A percentile compares a stretch with the other conserved stretches of the same genome.
These are phyloP conservation scores for Madurella mycetomatis DNA, from an alignment of 2,329 filamentous ascomycete species.

Conservation along the genomic window DNA sequence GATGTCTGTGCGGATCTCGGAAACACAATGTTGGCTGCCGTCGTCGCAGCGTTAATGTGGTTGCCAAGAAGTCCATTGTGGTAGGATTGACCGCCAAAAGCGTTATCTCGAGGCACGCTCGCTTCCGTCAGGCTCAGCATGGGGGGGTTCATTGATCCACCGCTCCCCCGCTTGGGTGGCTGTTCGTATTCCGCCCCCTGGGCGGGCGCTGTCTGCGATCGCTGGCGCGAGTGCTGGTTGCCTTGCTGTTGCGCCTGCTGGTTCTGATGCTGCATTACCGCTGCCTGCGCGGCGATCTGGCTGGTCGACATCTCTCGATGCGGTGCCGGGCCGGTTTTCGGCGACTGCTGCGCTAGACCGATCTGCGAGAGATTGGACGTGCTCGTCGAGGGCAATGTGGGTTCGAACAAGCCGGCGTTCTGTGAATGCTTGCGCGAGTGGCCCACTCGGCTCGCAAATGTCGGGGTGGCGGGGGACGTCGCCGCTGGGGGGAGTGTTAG, in stretches of 20 bases:
- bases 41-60: constrained; percentile 61
- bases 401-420: constrained; percentile 72
- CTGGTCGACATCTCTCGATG: constrained; percentile 54
- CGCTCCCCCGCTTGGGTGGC: constrained; percentile 39
- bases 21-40: constrained; percentile 70
- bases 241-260: constrained; percentile 50
- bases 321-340: constrained; percentile 30
- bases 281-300: constrained; percentile 75
- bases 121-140: constrained; percentile 61
- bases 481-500: constrained; percentile 38
- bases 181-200: constrained; percentile 43
- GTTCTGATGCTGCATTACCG: constrained; percentile 60
- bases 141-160: constrained; percentile 55
- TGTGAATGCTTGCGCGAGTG: constrained; percentile 65
- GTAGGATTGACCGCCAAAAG: constrained; percentile 49
- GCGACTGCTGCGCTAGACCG: constrained; percentile 44
- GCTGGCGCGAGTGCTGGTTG: constrained; percentile 52
- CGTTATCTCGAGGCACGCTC: constrained; percentile 55
- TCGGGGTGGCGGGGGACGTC: constrained; percentile 33
- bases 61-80: constrained; percentile 59
- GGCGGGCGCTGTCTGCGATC: constrained; percentile 68
- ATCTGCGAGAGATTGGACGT: constrained; percentile 51
- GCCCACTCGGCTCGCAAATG: constrained; percentile 30
- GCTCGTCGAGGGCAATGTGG: constrained; percentile 61
- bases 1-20: constrained; percentile 57